A percentile compares a stretch with the other conserved stretches of the same genome.
phyloP scores from a whole-genome alignment of 371 early-diverging fungal genomes.

The Mucor plumbeus region DNA sequence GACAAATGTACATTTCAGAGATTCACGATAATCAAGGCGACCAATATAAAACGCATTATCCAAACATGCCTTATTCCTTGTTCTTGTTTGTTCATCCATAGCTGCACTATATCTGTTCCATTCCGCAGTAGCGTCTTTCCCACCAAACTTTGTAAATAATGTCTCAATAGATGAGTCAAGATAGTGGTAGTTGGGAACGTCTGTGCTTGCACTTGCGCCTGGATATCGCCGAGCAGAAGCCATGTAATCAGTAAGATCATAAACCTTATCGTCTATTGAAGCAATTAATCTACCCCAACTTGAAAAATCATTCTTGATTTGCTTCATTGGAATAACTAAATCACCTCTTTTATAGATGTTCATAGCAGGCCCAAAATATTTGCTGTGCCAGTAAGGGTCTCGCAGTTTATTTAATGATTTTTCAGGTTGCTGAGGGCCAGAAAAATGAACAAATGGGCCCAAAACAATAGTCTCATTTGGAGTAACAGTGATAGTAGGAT shows the following conservation, averaged over 20 bases:
- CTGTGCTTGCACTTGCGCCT: conserved; percentile 11
- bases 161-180: conserved; percentile 40
- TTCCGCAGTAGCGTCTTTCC: conserved; percentile 43
- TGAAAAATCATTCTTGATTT: conserved; percentile 32
- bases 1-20: conserved; percentile 78
- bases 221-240: conserved; percentile 44
- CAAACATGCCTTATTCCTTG: conserved; percentile 65
- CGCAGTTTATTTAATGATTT: conserved; percentile 35
- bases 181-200: conserved; percentile 44
- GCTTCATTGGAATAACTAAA: conserved; percentile 35
- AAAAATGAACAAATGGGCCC: conserved; percentile 44
- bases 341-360: conserved; percentile 40
- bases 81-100: conserved; percentile 33
- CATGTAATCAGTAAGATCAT: conserved; percentile 63
- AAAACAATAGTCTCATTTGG: conserved; percentile 49
- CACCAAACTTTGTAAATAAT: conserved; percentile 46
- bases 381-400: conserved; percentile 49
- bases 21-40: conserved; percentile 78
- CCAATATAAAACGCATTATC: conserved; percentile 85
- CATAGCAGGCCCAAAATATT: conserved; percentile 49
- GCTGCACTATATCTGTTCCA: conserved; percentile 55
- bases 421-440: conserved; percentile 36
- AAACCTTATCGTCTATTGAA: conserved; percentile 66
- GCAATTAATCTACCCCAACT: conserved; percentile 54
- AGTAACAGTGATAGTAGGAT: conserved; percentile 37